A percentile compares a stretch with the other conserved stretches of the same genome.
Conservation (phyloP, 2,329 filamentous ascomycete genomes). For the Colletotrichum graminicola region DNA sequence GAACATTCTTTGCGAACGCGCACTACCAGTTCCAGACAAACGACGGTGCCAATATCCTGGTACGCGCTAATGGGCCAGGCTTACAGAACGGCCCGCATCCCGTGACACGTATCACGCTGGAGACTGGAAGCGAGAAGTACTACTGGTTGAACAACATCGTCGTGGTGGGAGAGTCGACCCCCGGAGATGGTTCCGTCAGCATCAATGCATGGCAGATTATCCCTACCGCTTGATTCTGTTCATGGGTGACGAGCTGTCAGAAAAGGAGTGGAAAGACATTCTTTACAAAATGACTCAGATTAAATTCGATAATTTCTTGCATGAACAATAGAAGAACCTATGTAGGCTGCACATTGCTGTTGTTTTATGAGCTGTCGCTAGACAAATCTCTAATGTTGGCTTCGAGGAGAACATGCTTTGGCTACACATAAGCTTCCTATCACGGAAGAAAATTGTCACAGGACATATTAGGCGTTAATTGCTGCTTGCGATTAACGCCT, state of each 20-base stretch:
- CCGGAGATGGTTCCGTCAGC: neutral
- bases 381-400: neutral
- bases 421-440: no score
- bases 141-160: conserved; percentile 22
- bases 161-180: neutral
- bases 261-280: no score
- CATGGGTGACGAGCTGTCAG: neutral
- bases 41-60: conserved; percentile 21
- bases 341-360: neutral
- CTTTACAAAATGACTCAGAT: no score
- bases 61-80: neutral
- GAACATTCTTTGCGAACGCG: conserved; percentile 1
- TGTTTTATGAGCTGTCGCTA: neutral
- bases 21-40: conserved; percentile 20
- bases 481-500: no score
- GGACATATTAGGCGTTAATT: no score
- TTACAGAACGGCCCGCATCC: conserved; percentile 10
- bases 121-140: conserved; percentile 11
- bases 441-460: no score
- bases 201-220: conserved; percentile 18
- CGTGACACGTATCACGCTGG: neutral
- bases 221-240: neutral
- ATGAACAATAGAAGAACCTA: neutral
- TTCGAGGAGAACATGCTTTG: neutral
- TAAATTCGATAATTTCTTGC: no score